Base-by-base conservation (phyloP, 176 grass and related monocot species). In the Musa acuminata region DNA sequence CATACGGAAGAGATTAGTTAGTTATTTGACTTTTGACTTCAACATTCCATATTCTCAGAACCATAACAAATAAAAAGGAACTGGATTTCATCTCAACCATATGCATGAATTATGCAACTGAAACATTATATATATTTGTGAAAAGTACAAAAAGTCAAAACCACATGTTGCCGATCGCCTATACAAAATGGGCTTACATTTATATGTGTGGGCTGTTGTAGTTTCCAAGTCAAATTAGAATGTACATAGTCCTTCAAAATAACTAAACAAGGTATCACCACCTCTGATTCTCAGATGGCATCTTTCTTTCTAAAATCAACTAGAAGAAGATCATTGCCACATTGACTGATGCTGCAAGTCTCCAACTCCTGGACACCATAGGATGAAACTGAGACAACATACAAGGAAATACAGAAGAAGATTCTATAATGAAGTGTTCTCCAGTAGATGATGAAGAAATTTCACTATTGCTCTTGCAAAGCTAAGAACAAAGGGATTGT, bases 191-290 rank as follows among this genome's bases (percentile, higher is more conserved):
- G 4, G 77, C 90, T 92, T 89, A 89, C 90, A 89, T 74, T 60
- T 87, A 89, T 87, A 82, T 83, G 82, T 55, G 82, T 55, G 84
- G 82, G 84, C 85, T 79, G 84, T 85, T 83, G 84, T 67, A 83
- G 82, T 76, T 89, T 77, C 70, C 82, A 84, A 78, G 87, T 87
- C 82, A 87, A 87, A 84, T 92, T 92, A 89, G 76, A 92, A 83
- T 79, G 87, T 76, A 92, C 86, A 92, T 80, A 77, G 70, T 70
- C 80, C 78, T 80, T 72, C 74, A 80, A 80, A 78, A 72, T 80
- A 70, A 83, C 80, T 89, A 78, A 21, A 35, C 67, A 82, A 79
- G 84, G 76, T 84, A 57, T 84, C 80, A 81, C 74, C 55, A 77
- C 77, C 76, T 43, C 23, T 55, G 25, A 78, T 60, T 70, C 71